Evolutionary conservation across 164 flowering plant species (phyloP).

Genomic region (Umbellularia californica): DNA sequence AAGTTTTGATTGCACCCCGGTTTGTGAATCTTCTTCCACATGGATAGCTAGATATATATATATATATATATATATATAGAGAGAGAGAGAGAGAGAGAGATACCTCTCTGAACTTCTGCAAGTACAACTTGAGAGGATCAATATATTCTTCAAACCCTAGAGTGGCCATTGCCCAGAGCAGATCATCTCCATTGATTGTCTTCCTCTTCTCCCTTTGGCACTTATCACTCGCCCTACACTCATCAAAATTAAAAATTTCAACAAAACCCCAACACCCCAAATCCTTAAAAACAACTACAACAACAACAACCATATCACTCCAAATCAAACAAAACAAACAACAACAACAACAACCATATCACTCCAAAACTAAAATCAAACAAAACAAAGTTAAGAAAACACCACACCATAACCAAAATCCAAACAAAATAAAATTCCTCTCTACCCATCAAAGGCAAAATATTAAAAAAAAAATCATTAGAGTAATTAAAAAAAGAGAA

Average conservation of each 20-base stretch:
- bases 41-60: too few relatives aligned
- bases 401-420: too few relatives aligned
- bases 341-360: not conserved
- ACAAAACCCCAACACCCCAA: not conserved
- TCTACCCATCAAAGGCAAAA: too few relatives aligned
- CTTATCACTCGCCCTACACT: constrained; percentile 68
- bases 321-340: not conserved
- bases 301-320: not conserved
- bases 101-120: constrained; percentile 66
- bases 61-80: too few relatives aligned
- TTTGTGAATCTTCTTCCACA: too few relatives aligned
- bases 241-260: constrained; percentile 1
- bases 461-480: too few relatives aligned
- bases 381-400: not conserved
- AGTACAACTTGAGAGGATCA: constrained; percentile 59
- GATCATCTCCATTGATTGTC: constrained; percentile 78
- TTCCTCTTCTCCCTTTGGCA: constrained; percentile 76
- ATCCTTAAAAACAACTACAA: not conserved
- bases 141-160: constrained; percentile 72
- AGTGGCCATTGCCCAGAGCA: constrained; percentile 78
- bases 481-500: not conserved
- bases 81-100: not conserved
- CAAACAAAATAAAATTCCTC: too few relatives aligned
- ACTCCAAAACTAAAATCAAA: not conserved
- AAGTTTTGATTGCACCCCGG: too few relatives aligned